phyloP scores from a whole-genome alignment of 1,284 basidiomycete genomes.

The Marasmius oreades region DNA sequence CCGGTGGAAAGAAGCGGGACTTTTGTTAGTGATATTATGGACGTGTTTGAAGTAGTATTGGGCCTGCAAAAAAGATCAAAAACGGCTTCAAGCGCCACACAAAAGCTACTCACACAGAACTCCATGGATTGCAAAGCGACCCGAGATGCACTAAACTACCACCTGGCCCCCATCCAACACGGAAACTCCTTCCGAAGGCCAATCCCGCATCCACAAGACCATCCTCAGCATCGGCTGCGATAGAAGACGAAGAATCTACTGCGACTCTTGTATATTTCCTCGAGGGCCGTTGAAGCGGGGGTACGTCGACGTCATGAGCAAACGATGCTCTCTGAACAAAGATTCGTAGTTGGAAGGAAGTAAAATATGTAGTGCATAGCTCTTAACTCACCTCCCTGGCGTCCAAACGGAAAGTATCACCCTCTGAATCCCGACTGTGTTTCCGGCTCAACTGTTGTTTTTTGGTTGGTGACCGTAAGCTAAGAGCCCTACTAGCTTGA shows the following conservation, averaged over 20 bases:
- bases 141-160: conserved; percentile 79
- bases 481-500: conserved; percentile 28
- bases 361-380: conserved; percentile 1
- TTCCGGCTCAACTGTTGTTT: conserved; percentile 47
- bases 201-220: conserved; percentile 79
- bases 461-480: conserved; percentile 18
- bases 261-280: conserved; percentile 72
- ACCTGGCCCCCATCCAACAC: conserved; percentile 87
- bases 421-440: conserved; percentile 75
- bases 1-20: conserved; percentile 38
- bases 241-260: conserved; percentile 48
- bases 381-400: conserved; percentile 54
- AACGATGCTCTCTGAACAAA: conserved; percentile 67
- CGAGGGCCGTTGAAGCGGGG: conserved; percentile 58
- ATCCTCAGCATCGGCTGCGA: conserved; percentile 61
- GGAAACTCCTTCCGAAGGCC: conserved; percentile 83
- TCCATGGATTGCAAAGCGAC: conserved; percentile 55
- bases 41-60: conserved; percentile 56
- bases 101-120: conserved; percentile 40
- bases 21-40: conserved; percentile 46
- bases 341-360: conserved; percentile 2
- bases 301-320: conserved; percentile 66
- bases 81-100: conserved; percentile 6
- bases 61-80: conserved; percentile 13
- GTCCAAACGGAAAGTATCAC: conserved; percentile 60